Evolutionary conservation across 192 early-diverging fungal species (phyloP).

Genomic region (Mortierella alpina): DNA sequence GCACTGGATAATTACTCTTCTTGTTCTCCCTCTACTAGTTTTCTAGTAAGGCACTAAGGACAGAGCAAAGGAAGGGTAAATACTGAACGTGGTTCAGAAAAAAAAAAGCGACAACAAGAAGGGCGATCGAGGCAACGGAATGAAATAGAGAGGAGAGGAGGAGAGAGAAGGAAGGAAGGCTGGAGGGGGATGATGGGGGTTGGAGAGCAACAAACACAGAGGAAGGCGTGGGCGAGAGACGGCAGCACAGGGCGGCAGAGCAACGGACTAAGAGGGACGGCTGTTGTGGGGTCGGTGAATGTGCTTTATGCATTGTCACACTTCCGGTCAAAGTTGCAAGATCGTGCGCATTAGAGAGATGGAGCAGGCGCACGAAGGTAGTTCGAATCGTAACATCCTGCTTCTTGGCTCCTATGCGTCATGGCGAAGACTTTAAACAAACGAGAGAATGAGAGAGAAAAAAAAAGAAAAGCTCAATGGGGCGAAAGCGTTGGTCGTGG

Average conservation of each 20-base stretch:
- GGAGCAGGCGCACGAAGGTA: constrained; percentile 5
- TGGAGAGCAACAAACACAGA: background rate
- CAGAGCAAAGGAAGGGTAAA: no score
- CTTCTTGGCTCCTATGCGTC: constrained; percentile 15
- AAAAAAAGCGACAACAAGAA: background rate
- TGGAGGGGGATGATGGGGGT: no score
- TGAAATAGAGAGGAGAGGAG: constrained; percentile 3
- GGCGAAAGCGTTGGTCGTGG: no score
- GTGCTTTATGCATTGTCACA: constrained; percentile 29
- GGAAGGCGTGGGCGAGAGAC: background rate
- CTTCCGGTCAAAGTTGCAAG: constrained; percentile 23
- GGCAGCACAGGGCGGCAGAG: constrained; percentile 3
- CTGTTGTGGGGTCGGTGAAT: background rate
- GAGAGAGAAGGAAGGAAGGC: background rate
- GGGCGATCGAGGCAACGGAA: background rate
- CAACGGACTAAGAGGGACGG: background rate
- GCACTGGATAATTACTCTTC: no score
- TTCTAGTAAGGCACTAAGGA: no score
- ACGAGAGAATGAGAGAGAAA: background rate
- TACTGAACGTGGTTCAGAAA: no score
- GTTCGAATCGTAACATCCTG: constrained; percentile 53
- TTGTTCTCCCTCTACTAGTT: no score
- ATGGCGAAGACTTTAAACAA: constrained; percentile 7
- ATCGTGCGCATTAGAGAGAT: constrained; percentile 7
- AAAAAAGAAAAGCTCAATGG: no score